These are phyloP conservation scores for Trichothecium sympodiale DNA, from an alignment of 2,329 filamentous ascomycete species.

Conservation along the genomic window DNA sequence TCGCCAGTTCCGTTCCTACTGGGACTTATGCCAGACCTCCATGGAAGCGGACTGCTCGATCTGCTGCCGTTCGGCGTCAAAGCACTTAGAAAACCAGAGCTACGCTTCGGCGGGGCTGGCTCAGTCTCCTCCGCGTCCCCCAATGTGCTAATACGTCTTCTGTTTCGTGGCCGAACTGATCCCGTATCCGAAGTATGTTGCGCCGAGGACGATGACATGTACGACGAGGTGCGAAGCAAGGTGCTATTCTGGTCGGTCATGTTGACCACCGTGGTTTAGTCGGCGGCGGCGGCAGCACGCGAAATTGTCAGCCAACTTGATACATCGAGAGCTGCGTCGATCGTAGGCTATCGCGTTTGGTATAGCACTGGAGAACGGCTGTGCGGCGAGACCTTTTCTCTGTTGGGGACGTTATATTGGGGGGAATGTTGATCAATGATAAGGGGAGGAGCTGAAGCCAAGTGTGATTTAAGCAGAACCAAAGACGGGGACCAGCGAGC, in stretches of 20 bases:
- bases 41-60: slow-evolving; percentile 37
- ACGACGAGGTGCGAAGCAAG: slow-evolving; percentile 19
- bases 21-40: slow-evolving; percentile 12
- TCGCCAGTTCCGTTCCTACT: slow-evolving; percentile 19
- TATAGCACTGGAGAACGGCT: too few relatives aligned
- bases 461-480: too few relatives aligned
- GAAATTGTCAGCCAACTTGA: slow-evolving; percentile 1
- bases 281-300: slow-evolving; percentile 18
- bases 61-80: slow-evolving; percentile 28
- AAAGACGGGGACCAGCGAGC: too few relatives aligned
- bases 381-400: too few relatives aligned
- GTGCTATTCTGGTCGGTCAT: slow-evolving; percentile 21
- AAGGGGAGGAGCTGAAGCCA: too few relatives aligned
- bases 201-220: slow-evolving; percentile 35
- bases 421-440: too few relatives aligned
- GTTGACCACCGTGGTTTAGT: slow-evolving; percentile 16
- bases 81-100: slow-evolving; percentile 17
- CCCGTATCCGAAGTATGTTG: slow-evolving; percentile 28
- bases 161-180: slow-evolving; percentile 38
- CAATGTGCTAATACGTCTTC: slow-evolving; percentile 27
- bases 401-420: too few relatives aligned
- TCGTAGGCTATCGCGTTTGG: too few relatives aligned
- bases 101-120: slow-evolving; percentile 21
- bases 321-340: too few relatives aligned
- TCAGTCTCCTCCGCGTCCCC: slow-evolving; percentile 13